These are phyloP conservation scores for Prototheca cutis DNA, from an alignment of 163 green algal species.

Conservation along the genomic window DNA sequence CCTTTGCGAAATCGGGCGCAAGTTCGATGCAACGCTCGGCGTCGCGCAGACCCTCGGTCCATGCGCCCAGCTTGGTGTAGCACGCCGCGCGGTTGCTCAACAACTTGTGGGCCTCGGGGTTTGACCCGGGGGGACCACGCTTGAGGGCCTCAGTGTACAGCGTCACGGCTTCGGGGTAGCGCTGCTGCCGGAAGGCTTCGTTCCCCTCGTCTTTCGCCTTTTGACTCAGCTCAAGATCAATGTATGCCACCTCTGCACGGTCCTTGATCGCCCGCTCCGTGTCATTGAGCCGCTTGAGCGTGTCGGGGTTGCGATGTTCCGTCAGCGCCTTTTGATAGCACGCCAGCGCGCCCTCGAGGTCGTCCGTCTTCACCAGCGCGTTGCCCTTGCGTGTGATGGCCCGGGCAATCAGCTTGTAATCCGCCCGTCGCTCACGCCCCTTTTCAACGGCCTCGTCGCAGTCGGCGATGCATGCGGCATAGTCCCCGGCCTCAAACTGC, in stretches of 20 bases:
- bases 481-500: slow-evolving; percentile 80
- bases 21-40: slow-evolving; percentile 92
- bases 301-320: slow-evolving; percentile 91
- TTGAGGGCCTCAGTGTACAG: slow-evolving; percentile 93
- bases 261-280: slow-evolving; percentile 79
- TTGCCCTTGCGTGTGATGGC: slow-evolving; percentile 86
- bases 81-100: slow-evolving; percentile 93
- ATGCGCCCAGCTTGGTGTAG: slow-evolving; percentile 96
- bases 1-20: slow-evolving; percentile 84
- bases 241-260: slow-evolving; percentile 64
- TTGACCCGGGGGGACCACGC: slow-evolving; percentile 55
- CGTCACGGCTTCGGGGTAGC: slow-evolving; percentile 73
- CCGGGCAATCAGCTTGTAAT: slow-evolving; percentile 89
- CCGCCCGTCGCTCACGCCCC: slow-evolving; percentile 68
- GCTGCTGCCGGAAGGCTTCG: slow-evolving; percentile 67
- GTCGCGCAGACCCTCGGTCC: slow-evolving; percentile 77
- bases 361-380: slow-evolving; percentile 65
- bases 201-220: slow-evolving; percentile 87
- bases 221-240: slow-evolving; percentile 56
- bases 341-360: slow-evolving; percentile 51
- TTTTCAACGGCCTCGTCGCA: slow-evolving; percentile 81
- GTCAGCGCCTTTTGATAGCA: slow-evolving; percentile 84
- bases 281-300: slow-evolving; percentile 86
- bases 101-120: slow-evolving; percentile 85
- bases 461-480: slow-evolving; percentile 71